Conservation (phyloP, 2,329 filamentous ascomycete genomes). For the Penicillium concentricum region DNA sequence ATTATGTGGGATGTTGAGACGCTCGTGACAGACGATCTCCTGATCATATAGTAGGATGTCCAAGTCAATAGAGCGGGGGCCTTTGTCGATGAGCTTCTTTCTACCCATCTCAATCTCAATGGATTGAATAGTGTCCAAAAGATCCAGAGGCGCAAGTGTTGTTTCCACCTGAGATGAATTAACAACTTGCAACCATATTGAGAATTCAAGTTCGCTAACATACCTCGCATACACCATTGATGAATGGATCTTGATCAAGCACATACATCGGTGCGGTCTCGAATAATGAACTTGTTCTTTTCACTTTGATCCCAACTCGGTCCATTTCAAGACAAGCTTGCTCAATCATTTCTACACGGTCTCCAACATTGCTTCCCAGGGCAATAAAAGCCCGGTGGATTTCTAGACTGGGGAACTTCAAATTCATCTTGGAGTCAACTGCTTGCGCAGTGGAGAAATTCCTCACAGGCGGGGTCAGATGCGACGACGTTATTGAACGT, state of each 20-base stretch:
- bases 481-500: not conserved
- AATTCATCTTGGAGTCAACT: constrained; percentile 13
- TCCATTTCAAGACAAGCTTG: constrained; percentile 77
- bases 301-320: constrained; percentile 67
- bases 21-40: constrained; percentile 62
- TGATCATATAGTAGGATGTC: constrained; percentile 85
- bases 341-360: constrained; percentile 82
- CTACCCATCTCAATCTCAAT: constrained; percentile 81
- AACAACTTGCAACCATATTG: not conserved
- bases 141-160: constrained; percentile 66
- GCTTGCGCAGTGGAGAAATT: constrained; percentile 20
- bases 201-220: constrained; percentile 31
- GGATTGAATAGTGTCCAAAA: constrained; percentile 77
- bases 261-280: constrained; percentile 98
- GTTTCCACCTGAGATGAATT: constrained; percentile 68
- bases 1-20: constrained; percentile 80
- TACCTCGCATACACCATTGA: constrained; percentile 93
- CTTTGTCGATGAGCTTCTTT: constrained; percentile 84
- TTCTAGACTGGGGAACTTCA: not conserved
- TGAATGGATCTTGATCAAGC: constrained; percentile 78
- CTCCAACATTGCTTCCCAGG: constrained; percentile 87
- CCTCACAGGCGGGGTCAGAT: constrained; percentile 12
- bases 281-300: constrained; percentile 83
- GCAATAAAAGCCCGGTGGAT: constrained; percentile 70
- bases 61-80: constrained; percentile 89